phyloP scores from a whole-genome alignment of 371 early-diverging fungal species.

The Umbelopsis sp. region DNA sequence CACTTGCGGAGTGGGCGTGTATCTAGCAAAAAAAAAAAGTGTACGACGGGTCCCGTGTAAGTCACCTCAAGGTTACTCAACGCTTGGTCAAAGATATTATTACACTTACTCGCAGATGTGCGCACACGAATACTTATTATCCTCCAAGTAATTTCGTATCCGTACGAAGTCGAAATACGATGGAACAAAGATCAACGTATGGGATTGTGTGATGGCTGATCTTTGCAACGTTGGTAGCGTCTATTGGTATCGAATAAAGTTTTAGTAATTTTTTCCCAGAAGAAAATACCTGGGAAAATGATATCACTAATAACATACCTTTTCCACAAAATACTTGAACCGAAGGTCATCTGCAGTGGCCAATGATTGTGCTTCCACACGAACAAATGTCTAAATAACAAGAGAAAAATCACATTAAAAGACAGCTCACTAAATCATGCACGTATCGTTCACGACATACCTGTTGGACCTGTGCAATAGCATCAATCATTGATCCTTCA shows the following conservation, averaged over 20 bases:
- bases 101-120: constrained; percentile 76
- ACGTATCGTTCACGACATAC: constrained; percentile 27
- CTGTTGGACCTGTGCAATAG: constrained; percentile 82
- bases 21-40: constrained; percentile 37
- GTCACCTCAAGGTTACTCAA: constrained; percentile 19
- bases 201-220: constrained; percentile 65
- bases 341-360: constrained; percentile 77
- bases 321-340: constrained; percentile 85
- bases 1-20: constrained; percentile 69
- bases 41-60: constrained; percentile 1
- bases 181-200: constrained; percentile 89
- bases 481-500: constrained; percentile 77
- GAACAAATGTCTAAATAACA: constrained; percentile 59
- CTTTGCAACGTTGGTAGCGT: constrained; percentile 63
- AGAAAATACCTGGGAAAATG: background rate
- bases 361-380: constrained; percentile 64
- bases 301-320: constrained; percentile 40
- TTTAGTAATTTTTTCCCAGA: background rate
- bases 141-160: constrained; percentile 83
- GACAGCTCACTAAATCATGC: too few species aligned
- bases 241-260: constrained; percentile 23
- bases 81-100: background rate
- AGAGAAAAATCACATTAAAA: background rate
- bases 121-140: constrained; percentile 74
- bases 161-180: constrained; percentile 97